These are phyloP conservation scores for Suhomyces bolitotheri DNA, from an alignment of 1,139 yeast genomes.

Conservation along the genomic window DNA sequence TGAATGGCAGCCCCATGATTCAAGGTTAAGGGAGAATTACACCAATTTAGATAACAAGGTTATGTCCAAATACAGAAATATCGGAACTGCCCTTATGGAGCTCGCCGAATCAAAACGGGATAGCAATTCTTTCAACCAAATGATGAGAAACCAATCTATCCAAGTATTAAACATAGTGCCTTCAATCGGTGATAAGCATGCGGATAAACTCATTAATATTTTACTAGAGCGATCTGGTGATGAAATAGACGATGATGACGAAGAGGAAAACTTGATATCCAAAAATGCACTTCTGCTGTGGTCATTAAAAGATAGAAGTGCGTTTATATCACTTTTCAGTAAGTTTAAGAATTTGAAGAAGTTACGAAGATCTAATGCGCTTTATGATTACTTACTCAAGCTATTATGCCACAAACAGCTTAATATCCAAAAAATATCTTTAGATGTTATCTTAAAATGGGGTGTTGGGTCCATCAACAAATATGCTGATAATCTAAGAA, in stretches of 20 bases:
- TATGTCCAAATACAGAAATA: constrained; percentile 24
- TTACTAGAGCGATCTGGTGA: constrained; percentile 37
- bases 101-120: constrained; percentile 36
- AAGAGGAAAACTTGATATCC: constrained; percentile 14
- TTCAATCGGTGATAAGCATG: constrained; percentile 63
- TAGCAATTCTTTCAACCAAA: constrained; percentile 33
- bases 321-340: constrained; percentile 61
- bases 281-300: constrained; percentile 30
- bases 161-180: constrained; percentile 58
- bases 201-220: constrained; percentile 55
- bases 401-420: constrained; percentile 63
- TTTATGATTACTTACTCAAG: constrained; percentile 54
- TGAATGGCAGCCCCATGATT: constrained; percentile 36
- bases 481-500: constrained; percentile 71
- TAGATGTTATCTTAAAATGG: constrained; percentile 70
- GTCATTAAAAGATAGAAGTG: constrained; percentile 62
- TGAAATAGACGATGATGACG: constrained; percentile 26
- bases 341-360: constrained; percentile 65
- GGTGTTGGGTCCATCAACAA: constrained; percentile 58
- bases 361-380: constrained; percentile 50
- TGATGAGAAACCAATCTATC: constrained; percentile 49
- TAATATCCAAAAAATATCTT: constrained; percentile 69
- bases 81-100: constrained; percentile 34
- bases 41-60: constrained; percentile 21
- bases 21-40: constrained; percentile 31